Conservation (phyloP, 192 early-diverging fungal species). For the Umbelopsis sp. region DNA sequence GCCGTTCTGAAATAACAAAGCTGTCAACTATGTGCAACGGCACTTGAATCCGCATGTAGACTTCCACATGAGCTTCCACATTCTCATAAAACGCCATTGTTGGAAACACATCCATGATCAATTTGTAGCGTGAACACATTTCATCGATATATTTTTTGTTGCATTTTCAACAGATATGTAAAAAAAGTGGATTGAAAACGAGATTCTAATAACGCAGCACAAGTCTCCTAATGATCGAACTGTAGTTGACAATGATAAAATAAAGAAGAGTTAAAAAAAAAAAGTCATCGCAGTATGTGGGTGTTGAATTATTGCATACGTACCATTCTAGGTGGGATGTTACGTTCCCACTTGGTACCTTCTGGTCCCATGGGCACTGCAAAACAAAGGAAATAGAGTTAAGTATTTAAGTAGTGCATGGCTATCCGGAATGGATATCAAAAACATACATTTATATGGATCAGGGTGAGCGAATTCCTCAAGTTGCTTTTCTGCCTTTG, state of each 20-base stretch:
- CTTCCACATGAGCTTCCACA: too few species aligned
- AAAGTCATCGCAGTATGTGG: background rate
- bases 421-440: constrained; percentile 10
- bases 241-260: background rate
- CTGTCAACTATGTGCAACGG: too few species aligned
- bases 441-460: constrained; percentile 78
- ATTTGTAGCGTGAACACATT: background rate
- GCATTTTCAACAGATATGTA: constrained; percentile 19
- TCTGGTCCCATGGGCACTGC: constrained; percentile 68
- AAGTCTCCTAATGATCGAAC: constrained; percentile 17
- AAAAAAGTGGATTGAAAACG: constrained; percentile 6
- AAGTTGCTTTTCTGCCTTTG: constrained; percentile 74
- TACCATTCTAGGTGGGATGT: constrained; percentile 61
- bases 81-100: too few species aligned
- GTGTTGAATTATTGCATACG: background rate
- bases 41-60: too few species aligned
- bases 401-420: background rate
- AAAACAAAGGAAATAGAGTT: constrained; percentile 21
- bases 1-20: too few species aligned
- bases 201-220: background rate
- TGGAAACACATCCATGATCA: too few species aligned
- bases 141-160: constrained; percentile 15
- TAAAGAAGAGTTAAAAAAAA: background rate
- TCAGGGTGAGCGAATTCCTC: constrained; percentile 75
- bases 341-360: constrained; percentile 85